Base-by-base conservation (phyloP, 2,329 filamentous ascomycete species). In the Fusarium praegraminearum region DNA sequence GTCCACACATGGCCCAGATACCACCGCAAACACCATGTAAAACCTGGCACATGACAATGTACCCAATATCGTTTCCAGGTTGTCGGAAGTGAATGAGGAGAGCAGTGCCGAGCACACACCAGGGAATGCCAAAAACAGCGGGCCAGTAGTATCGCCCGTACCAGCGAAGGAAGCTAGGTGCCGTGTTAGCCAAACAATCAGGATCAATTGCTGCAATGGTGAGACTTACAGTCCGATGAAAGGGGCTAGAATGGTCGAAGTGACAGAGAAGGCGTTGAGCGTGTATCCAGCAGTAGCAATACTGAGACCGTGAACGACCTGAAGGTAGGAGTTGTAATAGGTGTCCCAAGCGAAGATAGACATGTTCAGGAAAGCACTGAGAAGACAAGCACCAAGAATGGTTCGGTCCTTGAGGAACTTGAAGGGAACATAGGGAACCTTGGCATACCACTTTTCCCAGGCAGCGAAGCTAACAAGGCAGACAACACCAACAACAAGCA, bases 371-470 rank as follows among this genome's bases (percentile, higher is more conserved):
- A 78, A 76, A 4, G 72, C 74, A 5, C 78, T 73, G 8, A 84
- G 73, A 47, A 79, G 51, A 62, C 83, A 85, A 8, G 84, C 80
- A 2, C 85, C 85, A 16, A 84, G 72, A 30, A 86, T 81, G 3
- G 84, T 86, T 30, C 80, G 80, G 60, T 84, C 80, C 16, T 78
- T 78, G 70, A 88, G 78, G 61, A 88, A 78, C 51, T 79, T 73
- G 73, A 82, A 86, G 1, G 83, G 85, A 1, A 87, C 67, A 26
- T 84, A 79, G 1, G 72, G 75, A 16, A 82, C 54, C 35, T 65
- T 67, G 1, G 89, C 86, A 52, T 86, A 79, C 57, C 80, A 89
- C 32, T 79, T 83, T 77, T 91, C 89, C 84, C 86, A 90, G 2
- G 85, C 62, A 4, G 80, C 84, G 65, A 91, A 88, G 5, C 77